A percentile compares a stretch with the other conserved stretches of the same genome.
Conservation (phyloP, 768 basidiomycete species). For the Amanita exitialis region DNA sequence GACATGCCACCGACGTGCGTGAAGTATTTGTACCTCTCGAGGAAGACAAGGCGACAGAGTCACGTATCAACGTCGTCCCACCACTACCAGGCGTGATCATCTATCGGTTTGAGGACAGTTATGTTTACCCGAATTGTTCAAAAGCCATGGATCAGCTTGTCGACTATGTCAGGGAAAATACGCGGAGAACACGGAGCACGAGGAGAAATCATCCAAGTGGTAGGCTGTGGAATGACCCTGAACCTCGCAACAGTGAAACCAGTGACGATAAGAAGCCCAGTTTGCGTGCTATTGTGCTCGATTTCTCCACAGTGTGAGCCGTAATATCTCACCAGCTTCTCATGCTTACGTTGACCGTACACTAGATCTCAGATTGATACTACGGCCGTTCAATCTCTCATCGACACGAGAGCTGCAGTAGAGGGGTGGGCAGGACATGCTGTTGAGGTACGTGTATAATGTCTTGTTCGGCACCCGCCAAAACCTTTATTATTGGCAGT, state of each 20-base stretch:
- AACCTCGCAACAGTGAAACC: conserved; percentile 41
- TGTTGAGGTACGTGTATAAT: conserved; percentile 44
- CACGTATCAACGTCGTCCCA: conserved; percentile 59
- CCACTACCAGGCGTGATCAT: conserved; percentile 83
- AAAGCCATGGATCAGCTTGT: conserved; percentile 63
- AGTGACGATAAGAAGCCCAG: conserved; percentile 50
- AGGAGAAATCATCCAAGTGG: conserved; percentile 53
- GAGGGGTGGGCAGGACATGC: conserved; percentile 77
- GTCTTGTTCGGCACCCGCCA: background rate
- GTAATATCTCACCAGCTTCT: background rate
- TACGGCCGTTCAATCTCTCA: conserved; percentile 83
- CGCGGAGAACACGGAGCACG: conserved; percentile 69
- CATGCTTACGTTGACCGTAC: background rate
- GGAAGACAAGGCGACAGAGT: conserved; percentile 51
- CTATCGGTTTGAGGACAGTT: conserved; percentile 88
- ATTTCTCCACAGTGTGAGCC: conserved; percentile 76
- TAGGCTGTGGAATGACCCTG: conserved; percentile 92
- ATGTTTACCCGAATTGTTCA: conserved; percentile 75
- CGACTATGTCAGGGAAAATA: conserved; percentile 70
- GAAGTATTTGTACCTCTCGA: conserved; percentile 80
- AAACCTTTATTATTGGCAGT: conserved; percentile 30
- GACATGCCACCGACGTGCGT: conserved; percentile 31
- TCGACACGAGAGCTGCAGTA: conserved; percentile 82
- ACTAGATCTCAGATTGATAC: conserved; percentile 80
- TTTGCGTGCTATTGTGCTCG: conserved; percentile 82